Evolutionary conservation across 1,139 yeast species (phyloP).

Genomic region (Magnusiomyces ingens): DNA sequence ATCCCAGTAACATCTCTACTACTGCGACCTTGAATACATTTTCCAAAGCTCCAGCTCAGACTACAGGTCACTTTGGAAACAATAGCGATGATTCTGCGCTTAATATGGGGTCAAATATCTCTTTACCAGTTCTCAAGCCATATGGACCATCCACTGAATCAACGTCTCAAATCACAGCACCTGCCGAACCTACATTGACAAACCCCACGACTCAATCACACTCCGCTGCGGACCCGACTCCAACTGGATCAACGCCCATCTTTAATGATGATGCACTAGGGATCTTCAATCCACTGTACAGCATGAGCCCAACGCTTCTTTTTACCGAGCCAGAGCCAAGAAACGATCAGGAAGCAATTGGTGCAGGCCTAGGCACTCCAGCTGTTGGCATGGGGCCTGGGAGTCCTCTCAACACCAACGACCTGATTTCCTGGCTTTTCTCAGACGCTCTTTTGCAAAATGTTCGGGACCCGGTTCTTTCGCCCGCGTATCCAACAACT

Average conservation of each 20-base stretch:
- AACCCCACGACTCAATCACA: too few relatives aligned
- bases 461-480: constrained; percentile 27
- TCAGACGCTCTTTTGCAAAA: constrained; percentile 31
- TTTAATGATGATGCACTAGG: not conserved
- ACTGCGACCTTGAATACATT: not conserved
- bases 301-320: not conserved
- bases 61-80: not conserved
- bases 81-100: not conserved
- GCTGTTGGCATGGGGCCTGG: not conserved
- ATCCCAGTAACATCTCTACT: not conserved
- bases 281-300: not conserved
- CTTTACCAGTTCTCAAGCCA: too few relatives aligned
- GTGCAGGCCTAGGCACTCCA: not conserved
- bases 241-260: too few relatives aligned
- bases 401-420: constrained; percentile 1
- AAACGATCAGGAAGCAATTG: too few relatives aligned
- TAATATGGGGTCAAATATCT: too few relatives aligned
- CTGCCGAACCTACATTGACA: too few relatives aligned
- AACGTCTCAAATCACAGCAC: too few relatives aligned
- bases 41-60: not conserved
- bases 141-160: too few relatives aligned
- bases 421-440: constrained; percentile 34
- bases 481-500: constrained; percentile 24
- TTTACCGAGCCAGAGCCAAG: not conserved
- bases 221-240: too few relatives aligned